Percentiles rank a stretch among this genome's conserved stretches.
phyloP scores from a whole-genome alignment of 352 stramenopile species.

The Elongisporangium prolatum region DNA sequence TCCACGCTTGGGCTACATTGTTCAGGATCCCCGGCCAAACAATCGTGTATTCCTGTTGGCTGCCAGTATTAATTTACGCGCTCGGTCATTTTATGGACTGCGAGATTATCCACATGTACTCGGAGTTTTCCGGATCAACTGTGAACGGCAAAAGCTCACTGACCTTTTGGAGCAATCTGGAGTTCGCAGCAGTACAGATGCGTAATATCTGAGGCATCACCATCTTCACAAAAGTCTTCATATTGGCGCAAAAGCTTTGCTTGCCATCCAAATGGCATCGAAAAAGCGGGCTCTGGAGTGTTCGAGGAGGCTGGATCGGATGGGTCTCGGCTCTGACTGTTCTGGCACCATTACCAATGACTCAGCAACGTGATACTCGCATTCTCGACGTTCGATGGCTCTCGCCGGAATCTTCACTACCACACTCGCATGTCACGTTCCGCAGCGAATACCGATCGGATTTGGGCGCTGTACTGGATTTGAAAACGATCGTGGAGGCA shows the following conservation, averaged over 20 bases:
- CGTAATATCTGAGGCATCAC: conserved; percentile 37
- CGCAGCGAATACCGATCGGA: too few species aligned
- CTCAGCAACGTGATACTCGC: too few species aligned
- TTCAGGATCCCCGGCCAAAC: conserved; percentile 45
- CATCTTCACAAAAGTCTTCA: conserved; percentile 5
- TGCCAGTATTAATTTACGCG: conserved; percentile 35
- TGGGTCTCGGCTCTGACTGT: background rate
- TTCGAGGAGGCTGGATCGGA: background rate
- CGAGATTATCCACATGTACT: conserved; percentile 18
- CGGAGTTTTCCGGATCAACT: background rate
- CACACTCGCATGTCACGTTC: too few species aligned
- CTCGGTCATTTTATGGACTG: conserved; percentile 32
- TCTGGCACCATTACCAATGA: too few species aligned
- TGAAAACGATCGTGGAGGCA: too few species aligned
- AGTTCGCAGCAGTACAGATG: conserved; percentile 33
- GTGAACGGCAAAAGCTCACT: background rate
- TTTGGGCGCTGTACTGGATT: too few species aligned
- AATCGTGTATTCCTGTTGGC: conserved; percentile 41
- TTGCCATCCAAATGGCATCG: background rate
- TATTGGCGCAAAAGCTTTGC: too few species aligned
- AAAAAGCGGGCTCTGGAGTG: background rate
- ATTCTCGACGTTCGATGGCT: too few species aligned
- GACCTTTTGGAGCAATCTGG: conserved; percentile 23
- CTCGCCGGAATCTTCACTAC: too few species aligned
- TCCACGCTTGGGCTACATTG: conserved; percentile 16